phyloP scores from a whole-genome alignment of 169 alveolate species.

The Babesia sp. region DNA sequence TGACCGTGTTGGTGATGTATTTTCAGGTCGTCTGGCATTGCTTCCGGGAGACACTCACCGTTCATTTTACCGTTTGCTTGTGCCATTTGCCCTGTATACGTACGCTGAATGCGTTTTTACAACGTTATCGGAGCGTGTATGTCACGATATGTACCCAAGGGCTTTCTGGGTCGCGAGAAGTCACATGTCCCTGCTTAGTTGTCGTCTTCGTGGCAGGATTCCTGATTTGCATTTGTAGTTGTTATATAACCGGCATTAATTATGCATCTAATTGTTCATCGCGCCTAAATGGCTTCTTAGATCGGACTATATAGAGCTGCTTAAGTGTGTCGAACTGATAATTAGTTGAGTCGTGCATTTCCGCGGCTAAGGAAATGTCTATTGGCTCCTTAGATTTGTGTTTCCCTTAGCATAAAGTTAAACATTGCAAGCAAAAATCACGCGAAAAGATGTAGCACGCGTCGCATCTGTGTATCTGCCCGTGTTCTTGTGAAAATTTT shows the following conservation, averaged over 20 bases:
- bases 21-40: constrained; percentile 2
- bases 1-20: not conserved
- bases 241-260: too few species aligned
- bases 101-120: constrained; percentile 7
- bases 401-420: too few species aligned
- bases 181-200: constrained; percentile 8
- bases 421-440: too few species aligned
- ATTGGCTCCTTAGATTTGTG: too few species aligned
- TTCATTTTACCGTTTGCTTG: not conserved
- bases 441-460: too few species aligned
- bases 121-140: not conserved
- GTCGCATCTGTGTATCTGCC: too few species aligned
- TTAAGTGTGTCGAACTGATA: too few species aligned
- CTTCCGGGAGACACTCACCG: not conserved
- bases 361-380: too few species aligned
- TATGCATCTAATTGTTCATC: not conserved
- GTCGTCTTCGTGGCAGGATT: not conserved
- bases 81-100: not conserved
- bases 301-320: too few species aligned
- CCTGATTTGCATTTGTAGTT: not conserved
- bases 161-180: constrained; percentile 24
- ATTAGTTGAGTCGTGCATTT: too few species aligned
- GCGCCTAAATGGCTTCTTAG: too few species aligned
- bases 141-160: not conserved
- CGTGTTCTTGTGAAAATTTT: too few species aligned